Conservation (phyloP, 2,329 filamentous ascomycete genomes). For the Ilyonectria sp. region DNA sequence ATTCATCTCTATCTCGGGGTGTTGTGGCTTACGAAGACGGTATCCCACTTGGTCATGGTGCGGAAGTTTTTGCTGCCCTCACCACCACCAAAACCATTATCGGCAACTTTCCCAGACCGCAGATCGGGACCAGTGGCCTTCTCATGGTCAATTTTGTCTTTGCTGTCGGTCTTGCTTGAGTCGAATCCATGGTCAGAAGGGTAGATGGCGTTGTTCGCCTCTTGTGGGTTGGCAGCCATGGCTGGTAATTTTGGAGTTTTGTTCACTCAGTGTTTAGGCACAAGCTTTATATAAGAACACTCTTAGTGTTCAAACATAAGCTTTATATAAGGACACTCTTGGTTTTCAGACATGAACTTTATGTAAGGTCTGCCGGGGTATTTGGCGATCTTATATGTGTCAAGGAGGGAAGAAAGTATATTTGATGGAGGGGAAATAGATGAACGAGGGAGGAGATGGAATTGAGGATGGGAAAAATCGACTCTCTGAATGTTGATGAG, state of each 20-base stretch:
- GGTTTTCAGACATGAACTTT: too few species aligned
- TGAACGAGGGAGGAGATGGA: conserved; percentile 3
- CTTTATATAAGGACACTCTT: too few species aligned
- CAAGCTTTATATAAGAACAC: conserved; percentile 1
- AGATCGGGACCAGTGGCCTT: conserved; percentile 35
- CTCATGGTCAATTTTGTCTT: conserved; percentile 44
- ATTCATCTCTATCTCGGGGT: neutral
- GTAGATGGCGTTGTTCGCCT: conserved; percentile 44
- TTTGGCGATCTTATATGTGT: neutral
- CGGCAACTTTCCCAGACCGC: conserved; percentile 37
- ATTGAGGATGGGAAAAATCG: neutral
- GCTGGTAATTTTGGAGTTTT: conserved; percentile 19
- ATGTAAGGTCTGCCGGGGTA: too few species aligned
- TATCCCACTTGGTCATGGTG: conserved; percentile 54
- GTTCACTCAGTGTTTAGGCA: conserved; percentile 1
- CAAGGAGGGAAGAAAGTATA: conserved; percentile 15
- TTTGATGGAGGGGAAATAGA: conserved; percentile 2
- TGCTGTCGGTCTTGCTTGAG: conserved; percentile 46
- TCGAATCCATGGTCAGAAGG: conserved; percentile 46
- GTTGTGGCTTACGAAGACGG: conserved; percentile 38
- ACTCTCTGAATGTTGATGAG: neutral
- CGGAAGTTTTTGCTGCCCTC: conserved; percentile 53
- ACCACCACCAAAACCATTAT: conserved; percentile 49
- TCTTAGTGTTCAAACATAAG: too few species aligned
- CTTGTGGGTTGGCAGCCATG: conserved; percentile 41